Base-by-base conservation (phyloP, 2,329 filamentous ascomycete genomes). In the Cytospora mali region DNA sequence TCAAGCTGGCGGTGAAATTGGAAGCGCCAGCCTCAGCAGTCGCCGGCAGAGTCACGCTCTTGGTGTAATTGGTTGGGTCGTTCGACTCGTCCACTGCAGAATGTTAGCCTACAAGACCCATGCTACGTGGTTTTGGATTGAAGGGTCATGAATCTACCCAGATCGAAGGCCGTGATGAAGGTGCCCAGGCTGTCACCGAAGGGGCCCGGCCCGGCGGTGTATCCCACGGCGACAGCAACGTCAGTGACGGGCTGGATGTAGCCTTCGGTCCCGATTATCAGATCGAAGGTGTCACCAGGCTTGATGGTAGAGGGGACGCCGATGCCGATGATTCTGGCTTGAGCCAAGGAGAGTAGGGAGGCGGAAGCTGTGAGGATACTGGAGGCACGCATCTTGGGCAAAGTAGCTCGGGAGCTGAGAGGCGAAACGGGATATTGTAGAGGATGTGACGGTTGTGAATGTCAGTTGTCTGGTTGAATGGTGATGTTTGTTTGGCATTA, bases 241-340 rank as follows among this genome's bases (percentile, higher is more conserved):
- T 82, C 79, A 66, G 73, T 69, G 31, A 80, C 75, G 57, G 71
- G 60, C 69, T 82, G 79, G 69, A 79, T 77, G 72, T 80, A 81
- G 71, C 75, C 74, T 54, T 75, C 70, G 50, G 74, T 76, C 49
- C 72, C 52, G 65, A 82, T 73, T 23, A 72, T 72, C 68, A 76
- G 72, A 31, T 72, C 68, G 70, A 79, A 75, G 50, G 71, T 68
- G 29, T 70, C 66, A 64, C 76, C 77, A 5, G 77, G 74, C 35
- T 69, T 70, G 65, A 81, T 74, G 46, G 73, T 78, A 10, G 71
- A 61, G 1, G 80, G 80, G 18, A 77, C 72, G 18, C 74, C 69
- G 68, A 81, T 35, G 71, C 79, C 79, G 62, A 67, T 67, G 65
- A 82, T 79, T 66, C 76, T 75, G 61, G 78, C 78, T 48, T 70